phyloP scores from a whole-genome alignment of 495 filamentous ascomycete species.

The Neurospora sp. region DNA sequence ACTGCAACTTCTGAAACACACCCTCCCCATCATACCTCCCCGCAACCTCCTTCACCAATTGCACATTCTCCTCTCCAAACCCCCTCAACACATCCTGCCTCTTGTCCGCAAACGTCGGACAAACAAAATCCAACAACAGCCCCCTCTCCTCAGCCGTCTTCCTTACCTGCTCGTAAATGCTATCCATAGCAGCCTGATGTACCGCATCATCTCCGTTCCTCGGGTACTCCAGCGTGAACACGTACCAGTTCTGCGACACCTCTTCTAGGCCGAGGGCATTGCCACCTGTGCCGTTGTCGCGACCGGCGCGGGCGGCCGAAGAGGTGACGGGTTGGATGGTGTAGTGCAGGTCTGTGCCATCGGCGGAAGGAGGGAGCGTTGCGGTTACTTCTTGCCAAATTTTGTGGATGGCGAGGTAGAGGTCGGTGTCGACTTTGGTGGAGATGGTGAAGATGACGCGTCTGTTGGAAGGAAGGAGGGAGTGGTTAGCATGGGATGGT shows the following conservation, averaged over 20 bases:
- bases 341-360: slow-evolving; percentile 16
- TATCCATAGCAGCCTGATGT: neutral
- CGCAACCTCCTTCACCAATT: slow-evolving; percentile 24
- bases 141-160: slow-evolving; percentile 14
- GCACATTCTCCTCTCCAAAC: slow-evolving; percentile 38
- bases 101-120: slow-evolving; percentile 32
- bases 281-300: slow-evolving; percentile 34
- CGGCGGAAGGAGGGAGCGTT: slow-evolving; percentile 7
- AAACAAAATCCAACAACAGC: slow-evolving; percentile 18
- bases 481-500: slow-evolving; percentile 11
- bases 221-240: slow-evolving; percentile 5
- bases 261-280: slow-evolving; percentile 43
- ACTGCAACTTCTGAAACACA: slow-evolving; percentile 40
- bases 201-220: neutral
- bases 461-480: slow-evolving; percentile 4
- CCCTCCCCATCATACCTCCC: slow-evolving; percentile 40
- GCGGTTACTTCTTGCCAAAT: slow-evolving; percentile 16
- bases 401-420: slow-evolving; percentile 14
- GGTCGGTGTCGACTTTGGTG: slow-evolving; percentile 15
- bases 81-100: slow-evolving; percentile 35
- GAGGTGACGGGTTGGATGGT: slow-evolving; percentile 39
- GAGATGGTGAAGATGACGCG: slow-evolving; percentile 19
- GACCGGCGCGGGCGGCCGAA: slow-evolving; percentile 25
- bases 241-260: slow-evolving; percentile 19
- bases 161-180: slow-evolving; percentile 1